A percentile compares a stretch with the other conserved stretches of the same genome.
phyloP scores from a whole-genome alignment of 805 yeast genomes.

The Torulaspora quercuum region DNA sequence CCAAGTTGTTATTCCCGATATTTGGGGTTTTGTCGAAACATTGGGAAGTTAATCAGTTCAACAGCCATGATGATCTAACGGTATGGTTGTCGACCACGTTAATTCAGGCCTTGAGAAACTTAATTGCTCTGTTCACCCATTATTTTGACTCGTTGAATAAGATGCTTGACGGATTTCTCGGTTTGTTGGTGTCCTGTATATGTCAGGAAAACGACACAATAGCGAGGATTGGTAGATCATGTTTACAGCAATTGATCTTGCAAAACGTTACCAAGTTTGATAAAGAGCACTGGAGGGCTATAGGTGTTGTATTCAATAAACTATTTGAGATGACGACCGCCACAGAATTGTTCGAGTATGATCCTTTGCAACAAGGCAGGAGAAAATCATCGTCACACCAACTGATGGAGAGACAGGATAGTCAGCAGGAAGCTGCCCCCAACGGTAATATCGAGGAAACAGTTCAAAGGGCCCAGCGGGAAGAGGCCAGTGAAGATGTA shows the following conservation, averaged over 20 bases:
- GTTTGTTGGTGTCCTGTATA: constrained; percentile 77
- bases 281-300: constrained; percentile 67
- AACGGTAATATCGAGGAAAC: constrained; percentile 37
- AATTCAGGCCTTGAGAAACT: constrained; percentile 88
- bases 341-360: constrained; percentile 64
- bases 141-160: constrained; percentile 74
- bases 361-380: constrained; percentile 40
- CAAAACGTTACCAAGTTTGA: constrained; percentile 67
- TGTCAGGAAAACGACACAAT: constrained; percentile 97
- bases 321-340: constrained; percentile 86
- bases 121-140: constrained; percentile 77
- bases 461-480: constrained; percentile 34
- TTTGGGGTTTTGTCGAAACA: constrained; percentile 73
- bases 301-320: constrained; percentile 60
- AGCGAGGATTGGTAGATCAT: constrained; percentile 88
- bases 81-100: constrained; percentile 97
- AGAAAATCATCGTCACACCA: constrained; percentile 18
- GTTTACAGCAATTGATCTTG: constrained; percentile 74
- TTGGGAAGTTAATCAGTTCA: constrained; percentile 66
- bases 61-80: constrained; percentile 77
- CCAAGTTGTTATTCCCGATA: constrained; percentile 80
- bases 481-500: constrained; percentile 37
- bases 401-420: constrained; percentile 4
- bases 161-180: constrained; percentile 75
- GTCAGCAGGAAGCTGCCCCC: constrained; percentile 23